Base-by-base conservation (phyloP, 2,329 filamentous ascomycete genomes). In the Pezicula rhizophila region DNA sequence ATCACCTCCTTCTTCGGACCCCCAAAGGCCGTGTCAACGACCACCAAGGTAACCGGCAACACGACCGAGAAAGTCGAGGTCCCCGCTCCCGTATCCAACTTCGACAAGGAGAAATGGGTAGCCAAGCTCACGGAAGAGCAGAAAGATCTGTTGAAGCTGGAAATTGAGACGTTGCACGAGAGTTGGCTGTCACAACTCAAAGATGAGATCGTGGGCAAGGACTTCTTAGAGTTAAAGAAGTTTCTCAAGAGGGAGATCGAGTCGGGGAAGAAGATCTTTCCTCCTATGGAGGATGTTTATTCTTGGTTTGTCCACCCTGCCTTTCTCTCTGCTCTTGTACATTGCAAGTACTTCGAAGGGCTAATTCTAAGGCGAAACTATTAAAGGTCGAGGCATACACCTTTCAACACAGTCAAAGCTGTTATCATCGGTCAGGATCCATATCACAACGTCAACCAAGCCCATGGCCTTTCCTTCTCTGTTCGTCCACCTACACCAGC, bases 361-460 rank as follows among this genome's bases (percentile, higher is more conserved):
- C 8, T 11, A 50, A 50, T 44, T 42, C 15, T 20, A 18, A 37
- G 12, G 0, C 31, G 8, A 14, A 43, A 15, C 18, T 15, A 43
- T 31, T 23, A 7, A 23, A 96, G 92, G 92, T 96, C 92, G 52
- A 87, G 90, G 23, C 87, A 95, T 67, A 96, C 92, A 1, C 91
- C 93, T 7, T 84, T 99, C 59, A 74, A 85, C 71, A 85, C 77
- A 12, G 91, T 97, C 66, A 96, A 95, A 68, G 87, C 87, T 49
- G 91, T 99, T 52, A 90, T 99, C 63, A 70, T 97, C 47, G 93
- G 93, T 56, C 93, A 99, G 72, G 93, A 99, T 66, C 93, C 93
- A 2, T 99, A 99, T 68, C 93, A 99, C 73, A 95, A 95, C 66
- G 68, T 82, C 66, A 95, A 95, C 68, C 93, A 99, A 75, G 93